Evolutionary conservation across 139 green algal genomes (phyloP).

Genomic region (Protoeuglena noctilucae): DNA sequence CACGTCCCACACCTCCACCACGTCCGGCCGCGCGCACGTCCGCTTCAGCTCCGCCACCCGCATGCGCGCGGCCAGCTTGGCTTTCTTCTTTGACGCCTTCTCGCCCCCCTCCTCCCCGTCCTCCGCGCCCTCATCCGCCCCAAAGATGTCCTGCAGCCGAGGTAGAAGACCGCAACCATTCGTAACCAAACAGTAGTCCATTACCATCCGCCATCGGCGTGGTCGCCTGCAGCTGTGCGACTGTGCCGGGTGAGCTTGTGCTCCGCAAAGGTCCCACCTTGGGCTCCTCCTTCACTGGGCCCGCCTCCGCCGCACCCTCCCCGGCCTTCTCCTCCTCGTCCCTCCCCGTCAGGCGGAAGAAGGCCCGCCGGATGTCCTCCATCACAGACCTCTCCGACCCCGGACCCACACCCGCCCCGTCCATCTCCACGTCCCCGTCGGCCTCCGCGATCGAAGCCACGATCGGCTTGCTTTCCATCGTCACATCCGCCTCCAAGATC

Average conservation of each 20-base stretch:
- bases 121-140: background rate
- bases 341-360: too few species aligned
- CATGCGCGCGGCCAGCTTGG: conserved; percentile 49
- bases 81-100: conserved; percentile 62
- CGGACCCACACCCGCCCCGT: too few species aligned
- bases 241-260: background rate
- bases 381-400: too few species aligned
- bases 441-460: too few species aligned
- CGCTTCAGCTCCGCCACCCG: conserved; percentile 88
- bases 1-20: conserved; percentile 96
- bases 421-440: too few species aligned
- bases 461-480: too few species aligned
- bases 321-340: background rate
- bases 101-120: conserved; percentile 15
- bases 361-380: too few species aligned
- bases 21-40: conserved; percentile 62
- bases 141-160: background rate
- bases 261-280: background rate
- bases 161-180: too few species aligned
- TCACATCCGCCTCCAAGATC: too few species aligned
- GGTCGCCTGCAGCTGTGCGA: too few species aligned
- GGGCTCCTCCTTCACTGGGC: background rate
- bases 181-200: too few species aligned
- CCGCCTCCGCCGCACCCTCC: background rate
- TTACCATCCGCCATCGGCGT: background rate